Conservation (phyloP, 768 basidiomycete genomes). For the Leccinum longicurvipes region DNA sequence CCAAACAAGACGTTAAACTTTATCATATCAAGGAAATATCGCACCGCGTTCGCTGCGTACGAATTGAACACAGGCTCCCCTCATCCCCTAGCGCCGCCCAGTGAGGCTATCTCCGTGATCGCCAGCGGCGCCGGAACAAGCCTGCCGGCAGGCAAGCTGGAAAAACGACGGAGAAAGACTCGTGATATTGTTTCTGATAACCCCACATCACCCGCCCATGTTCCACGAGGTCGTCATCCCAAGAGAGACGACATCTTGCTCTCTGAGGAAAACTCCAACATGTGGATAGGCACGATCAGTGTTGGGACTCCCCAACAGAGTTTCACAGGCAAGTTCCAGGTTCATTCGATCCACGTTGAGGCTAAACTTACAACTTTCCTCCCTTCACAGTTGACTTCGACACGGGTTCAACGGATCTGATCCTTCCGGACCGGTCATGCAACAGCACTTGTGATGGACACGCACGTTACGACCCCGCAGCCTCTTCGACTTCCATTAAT, state of each 20-base stretch:
- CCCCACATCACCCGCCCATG: neutral
- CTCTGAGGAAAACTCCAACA: slow-evolving; percentile 33
- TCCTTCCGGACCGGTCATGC: slow-evolving; percentile 36
- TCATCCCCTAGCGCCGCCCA: slow-evolving; percentile 32
- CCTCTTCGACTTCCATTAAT: slow-evolving; percentile 32
- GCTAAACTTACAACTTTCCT: neutral
- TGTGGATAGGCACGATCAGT: slow-evolving; percentile 46
- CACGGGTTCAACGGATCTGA: slow-evolving; percentile 50
- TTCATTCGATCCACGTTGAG: neutral
- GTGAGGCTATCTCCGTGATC: slow-evolving; percentile 3
- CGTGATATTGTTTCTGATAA: neutral
- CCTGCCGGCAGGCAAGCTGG: neutral
- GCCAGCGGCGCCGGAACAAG: neutral
- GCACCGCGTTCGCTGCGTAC: slow-evolving; percentile 41
- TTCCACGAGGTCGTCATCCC: slow-evolving; percentile 2
- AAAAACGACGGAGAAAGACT: slow-evolving; percentile 9
- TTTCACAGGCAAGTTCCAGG: slow-evolving; percentile 37
- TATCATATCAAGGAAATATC: slow-evolving; percentile 37
- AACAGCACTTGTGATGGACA: slow-evolving; percentile 31
- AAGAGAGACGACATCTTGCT: slow-evolving; percentile 34
- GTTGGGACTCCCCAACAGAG: slow-evolving; percentile 46
- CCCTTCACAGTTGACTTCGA: slow-evolving; percentile 46
- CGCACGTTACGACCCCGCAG: slow-evolving; percentile 25
- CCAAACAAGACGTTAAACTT: neutral
- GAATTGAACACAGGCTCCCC: slow-evolving; percentile 42